A percentile compares a stretch with the other conserved stretches of the same genome.
Conservation (phyloP, 306 rosid genomes). For the Prinsepia uniflora region DNA sequence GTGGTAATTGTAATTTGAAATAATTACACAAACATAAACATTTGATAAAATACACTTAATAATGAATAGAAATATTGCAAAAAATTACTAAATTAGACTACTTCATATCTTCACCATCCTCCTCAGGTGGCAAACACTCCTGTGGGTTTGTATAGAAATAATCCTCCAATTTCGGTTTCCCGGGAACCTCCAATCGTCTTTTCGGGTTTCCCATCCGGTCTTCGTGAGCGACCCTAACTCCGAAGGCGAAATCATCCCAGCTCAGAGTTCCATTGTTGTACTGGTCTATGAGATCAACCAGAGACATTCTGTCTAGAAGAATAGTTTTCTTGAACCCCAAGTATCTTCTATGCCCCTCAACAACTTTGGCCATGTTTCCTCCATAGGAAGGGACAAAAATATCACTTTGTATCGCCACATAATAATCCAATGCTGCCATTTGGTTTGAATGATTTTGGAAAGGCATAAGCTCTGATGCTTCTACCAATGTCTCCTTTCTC, state of each 20-base stretch:
- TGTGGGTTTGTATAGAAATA: constrained; percentile 34
- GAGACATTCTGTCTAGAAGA: constrained; percentile 19
- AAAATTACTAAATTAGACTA: neutral
- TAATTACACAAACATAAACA: no score
- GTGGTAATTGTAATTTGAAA: neutral
- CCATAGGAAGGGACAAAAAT: constrained; percentile 70
- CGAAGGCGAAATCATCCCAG: constrained; percentile 20
- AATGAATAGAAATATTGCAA: neutral
- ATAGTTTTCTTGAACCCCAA: constrained; percentile 32
- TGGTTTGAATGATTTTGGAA: constrained; percentile 64
- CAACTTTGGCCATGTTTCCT: constrained; percentile 84
- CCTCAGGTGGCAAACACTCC: constrained; percentile 16
- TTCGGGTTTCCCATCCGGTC: constrained; percentile 29
- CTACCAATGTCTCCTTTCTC: constrained; percentile 57
- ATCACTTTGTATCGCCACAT: constrained; percentile 61
- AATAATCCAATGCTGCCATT: constrained; percentile 78
- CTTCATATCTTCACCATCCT: neutral
- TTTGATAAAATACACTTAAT: neutral
- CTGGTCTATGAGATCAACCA: constrained; percentile 30
- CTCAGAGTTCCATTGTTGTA: constrained; percentile 29
- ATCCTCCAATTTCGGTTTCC: constrained; percentile 32
- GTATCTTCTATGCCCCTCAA: constrained; percentile 75
- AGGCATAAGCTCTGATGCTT: constrained; percentile 51
- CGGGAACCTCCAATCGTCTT: constrained; percentile 26
- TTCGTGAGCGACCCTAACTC: constrained; percentile 23